Conservation (phyloP, 306 rosid genomes). For the Rosa persica region DNA sequence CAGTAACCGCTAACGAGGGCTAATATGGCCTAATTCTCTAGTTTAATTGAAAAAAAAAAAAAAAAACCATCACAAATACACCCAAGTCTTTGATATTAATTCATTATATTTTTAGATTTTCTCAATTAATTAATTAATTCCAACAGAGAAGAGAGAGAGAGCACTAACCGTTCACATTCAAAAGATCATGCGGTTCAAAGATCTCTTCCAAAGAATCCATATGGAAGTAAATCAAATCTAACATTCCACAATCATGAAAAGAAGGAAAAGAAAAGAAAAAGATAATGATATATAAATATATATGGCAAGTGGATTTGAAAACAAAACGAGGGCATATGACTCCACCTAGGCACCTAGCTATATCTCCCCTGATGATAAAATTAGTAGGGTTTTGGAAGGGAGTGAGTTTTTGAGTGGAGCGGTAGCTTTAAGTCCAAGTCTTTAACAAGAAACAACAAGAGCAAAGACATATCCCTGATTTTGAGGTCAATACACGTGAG, state of each 20-base stretch:
- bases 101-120: too few relatives aligned
- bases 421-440: slow-evolving; percentile 40
- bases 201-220: slow-evolving; percentile 29
- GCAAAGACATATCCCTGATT: slow-evolving; percentile 63
- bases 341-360: slow-evolving; percentile 4
- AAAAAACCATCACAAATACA: too few relatives aligned
- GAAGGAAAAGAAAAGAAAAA: slow-evolving; percentile 34
- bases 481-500: slow-evolving; percentile 85
- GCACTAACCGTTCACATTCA: not conserved
- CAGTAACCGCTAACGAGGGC: too few relatives aligned
- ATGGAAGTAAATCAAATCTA: slow-evolving; percentile 33
- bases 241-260: slow-evolving; percentile 62
- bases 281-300: too few relatives aligned
- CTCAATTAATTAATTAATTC: too few relatives aligned
- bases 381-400: slow-evolving; percentile 33
- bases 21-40: too few relatives aligned
- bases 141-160: too few relatives aligned
- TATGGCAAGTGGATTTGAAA: not conserved
- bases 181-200: slow-evolving; percentile 37
- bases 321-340: slow-evolving; percentile 28
- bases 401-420: slow-evolving; percentile 35
- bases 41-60: too few relatives aligned
- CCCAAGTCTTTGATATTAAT: too few relatives aligned
- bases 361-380: slow-evolving; percentile 32
- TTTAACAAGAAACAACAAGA: slow-evolving; percentile 13